These are phyloP conservation scores for Pseudogymnoascus sp. DNA, from an alignment of 2,329 filamentous ascomycete species.

Conservation along the genomic window DNA sequence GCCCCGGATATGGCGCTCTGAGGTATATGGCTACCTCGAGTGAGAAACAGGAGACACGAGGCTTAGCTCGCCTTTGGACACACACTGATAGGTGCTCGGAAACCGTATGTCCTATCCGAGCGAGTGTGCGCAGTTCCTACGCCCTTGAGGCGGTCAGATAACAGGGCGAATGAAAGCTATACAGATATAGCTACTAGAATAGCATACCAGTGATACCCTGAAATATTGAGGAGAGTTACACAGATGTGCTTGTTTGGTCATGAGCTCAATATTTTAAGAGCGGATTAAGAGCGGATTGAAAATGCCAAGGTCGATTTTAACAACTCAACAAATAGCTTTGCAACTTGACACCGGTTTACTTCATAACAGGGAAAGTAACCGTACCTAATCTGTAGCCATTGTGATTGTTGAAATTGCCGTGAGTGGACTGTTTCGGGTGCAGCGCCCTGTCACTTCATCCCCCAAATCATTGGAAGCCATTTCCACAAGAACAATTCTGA, in stretches of 20 bases:
- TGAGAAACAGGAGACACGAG: not conserved
- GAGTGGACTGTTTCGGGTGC: not conserved
- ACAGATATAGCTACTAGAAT: not conserved
- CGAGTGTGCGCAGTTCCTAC: not conserved
- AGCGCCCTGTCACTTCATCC: not conserved
- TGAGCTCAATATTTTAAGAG: not conserved
- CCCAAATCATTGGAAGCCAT: not conserved
- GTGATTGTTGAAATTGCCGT: not conserved
- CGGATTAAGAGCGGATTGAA: too few relatives aligned
- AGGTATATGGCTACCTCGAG: not conserved
- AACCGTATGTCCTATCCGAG: not conserved
- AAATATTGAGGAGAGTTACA: not conserved
- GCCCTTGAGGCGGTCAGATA: not conserved
- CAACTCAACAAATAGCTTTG: not conserved
- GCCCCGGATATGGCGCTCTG: not conserved
- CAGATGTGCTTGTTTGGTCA: not conserved
- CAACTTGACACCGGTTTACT: not conserved
- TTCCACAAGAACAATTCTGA: not conserved
- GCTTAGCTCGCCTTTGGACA: not conserved
- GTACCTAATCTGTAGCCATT: not conserved
- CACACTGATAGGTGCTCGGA: too few relatives aligned
- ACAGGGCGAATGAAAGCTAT: not conserved
- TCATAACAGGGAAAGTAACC: too few relatives aligned
- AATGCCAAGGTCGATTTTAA: not conserved
- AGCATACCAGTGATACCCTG: not conserved